These are phyloP conservation scores for Pelargonium cotyledonis DNA, from an alignment of 441 rosid species.

Conservation along the genomic window DNA sequence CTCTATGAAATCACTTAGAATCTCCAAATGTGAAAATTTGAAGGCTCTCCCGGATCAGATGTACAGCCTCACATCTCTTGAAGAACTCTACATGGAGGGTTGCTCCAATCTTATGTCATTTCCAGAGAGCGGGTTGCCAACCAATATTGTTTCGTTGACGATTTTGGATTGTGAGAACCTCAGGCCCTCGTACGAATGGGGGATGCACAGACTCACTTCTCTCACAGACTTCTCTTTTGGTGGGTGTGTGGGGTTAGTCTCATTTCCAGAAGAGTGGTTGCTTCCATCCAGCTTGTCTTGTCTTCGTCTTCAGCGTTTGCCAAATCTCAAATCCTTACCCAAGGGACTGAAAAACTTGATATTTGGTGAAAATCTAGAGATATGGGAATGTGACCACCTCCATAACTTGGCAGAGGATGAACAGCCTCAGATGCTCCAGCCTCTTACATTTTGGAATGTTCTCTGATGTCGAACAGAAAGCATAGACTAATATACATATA, in stretches of 20 bases:
- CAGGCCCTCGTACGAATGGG: constrained; percentile 20
- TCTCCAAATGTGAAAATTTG: constrained; percentile 9
- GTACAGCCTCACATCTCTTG: constrained; percentile 9
- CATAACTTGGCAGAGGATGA: constrained; percentile 12
- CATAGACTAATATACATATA: background rate
- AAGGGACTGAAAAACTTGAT: constrained; percentile 19
- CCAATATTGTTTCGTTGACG: constrained; percentile 6
- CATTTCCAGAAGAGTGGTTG: constrained; percentile 23
- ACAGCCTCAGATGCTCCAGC: background rate
- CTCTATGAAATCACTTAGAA: background rate
- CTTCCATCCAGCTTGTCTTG: constrained; percentile 25
- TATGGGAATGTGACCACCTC: constrained; percentile 21
- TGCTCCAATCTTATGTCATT: constrained; percentile 16
- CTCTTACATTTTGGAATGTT: constrained; percentile 6
- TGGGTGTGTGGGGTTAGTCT: constrained; percentile 17
- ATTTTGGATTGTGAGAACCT: constrained; percentile 21
- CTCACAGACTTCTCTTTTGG: constrained; percentile 18
- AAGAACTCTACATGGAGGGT: constrained; percentile 3
- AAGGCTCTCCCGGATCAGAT: constrained; percentile 2
- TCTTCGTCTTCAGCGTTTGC: constrained; percentile 16
- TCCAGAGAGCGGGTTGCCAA: constrained; percentile 20
- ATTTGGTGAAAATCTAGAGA: constrained; percentile 17
- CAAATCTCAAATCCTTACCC: constrained; percentile 10
- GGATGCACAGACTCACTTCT: constrained; percentile 18
- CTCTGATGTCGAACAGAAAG: background rate